A percentile compares a stretch with the other conserved stretches of the same genome.
Evolutionary conservation across 2,329 filamentous ascomycete species (phyloP).

Genomic region (Alternaria panax): DNA sequence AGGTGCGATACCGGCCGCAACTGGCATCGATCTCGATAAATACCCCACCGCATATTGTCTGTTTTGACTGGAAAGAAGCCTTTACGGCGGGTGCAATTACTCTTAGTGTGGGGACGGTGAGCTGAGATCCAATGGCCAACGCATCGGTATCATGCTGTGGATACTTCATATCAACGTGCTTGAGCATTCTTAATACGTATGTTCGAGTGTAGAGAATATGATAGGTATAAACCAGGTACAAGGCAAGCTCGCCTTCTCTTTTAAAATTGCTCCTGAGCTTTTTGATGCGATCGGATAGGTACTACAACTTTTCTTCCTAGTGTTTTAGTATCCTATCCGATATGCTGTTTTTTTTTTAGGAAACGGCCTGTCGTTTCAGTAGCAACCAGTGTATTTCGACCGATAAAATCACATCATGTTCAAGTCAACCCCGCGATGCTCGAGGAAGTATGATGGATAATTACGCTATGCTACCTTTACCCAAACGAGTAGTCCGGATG

Average conservation of each 20-base stretch:
- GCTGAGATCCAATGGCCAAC: background rate
- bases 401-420: background rate
- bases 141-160: background rate
- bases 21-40: background rate
- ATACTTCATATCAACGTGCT: background rate
- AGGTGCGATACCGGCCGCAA: background rate
- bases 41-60: background rate
- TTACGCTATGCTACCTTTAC: background rate
- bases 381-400: background rate
- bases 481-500: conserved; percentile 9
- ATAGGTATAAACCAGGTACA: background rate
- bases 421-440: background rate
- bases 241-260: background rate
- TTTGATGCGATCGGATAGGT: background rate
- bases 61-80: too few species aligned
- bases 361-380: background rate
- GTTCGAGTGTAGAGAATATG: background rate
- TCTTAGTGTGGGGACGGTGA: background rate
- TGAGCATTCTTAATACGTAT: background rate
- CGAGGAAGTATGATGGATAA: background rate
- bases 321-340: background rate
- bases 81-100: background rate
- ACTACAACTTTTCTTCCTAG: background rate
- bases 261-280: background rate
- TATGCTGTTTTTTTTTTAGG: too few species aligned